These are phyloP conservation scores for Xerocomus potaroensis DNA, from an alignment of 768 basidiomycete genomes.

Conservation along the genomic window DNA sequence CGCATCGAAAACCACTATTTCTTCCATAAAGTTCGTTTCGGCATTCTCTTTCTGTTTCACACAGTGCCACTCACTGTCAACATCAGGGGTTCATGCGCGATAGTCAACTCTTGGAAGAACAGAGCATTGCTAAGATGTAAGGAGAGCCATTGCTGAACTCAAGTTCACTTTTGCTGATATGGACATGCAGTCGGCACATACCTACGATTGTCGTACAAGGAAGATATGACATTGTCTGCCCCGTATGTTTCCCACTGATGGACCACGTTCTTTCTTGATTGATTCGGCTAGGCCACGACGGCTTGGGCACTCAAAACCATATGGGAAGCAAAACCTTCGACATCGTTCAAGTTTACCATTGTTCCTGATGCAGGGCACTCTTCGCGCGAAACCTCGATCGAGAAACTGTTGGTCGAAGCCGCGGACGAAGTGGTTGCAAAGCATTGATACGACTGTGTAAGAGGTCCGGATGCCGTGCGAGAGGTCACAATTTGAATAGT, in stretches of 20 bases:
- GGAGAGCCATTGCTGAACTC: slow-evolving; percentile 12
- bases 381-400: slow-evolving; percentile 66
- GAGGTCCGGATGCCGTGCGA: neutral
- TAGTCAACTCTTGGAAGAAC: slow-evolving; percentile 78
- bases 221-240: slow-evolving; percentile 86
- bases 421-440: slow-evolving; percentile 26
- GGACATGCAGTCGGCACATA: slow-evolving; percentile 69
- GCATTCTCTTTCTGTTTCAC: neutral
- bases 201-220: slow-evolving; percentile 81
- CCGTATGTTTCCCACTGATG: slow-evolving; percentile 42
- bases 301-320: slow-evolving; percentile 77
- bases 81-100: slow-evolving; percentile 79
- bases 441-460: slow-evolving; percentile 12
- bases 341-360: slow-evolving; percentile 44
- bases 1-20: slow-evolving; percentile 92
- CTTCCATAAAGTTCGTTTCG: slow-evolving; percentile 58
- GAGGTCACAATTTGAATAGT: neutral
- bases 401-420: slow-evolving; percentile 67
- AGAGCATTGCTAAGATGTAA: slow-evolving; percentile 86
- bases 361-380: slow-evolving; percentile 89
- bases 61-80: slow-evolving; percentile 2
- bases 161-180: slow-evolving; percentile 5
- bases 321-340: slow-evolving; percentile 67
- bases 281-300: slow-evolving; percentile 57
- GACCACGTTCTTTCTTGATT: neutral